Percentiles rank a stretch among this genome's conserved stretches.
Evolutionary conservation across 2,329 filamentous ascomycete genomes (phyloP).

Genomic region (Penicillium sp.): DNA sequence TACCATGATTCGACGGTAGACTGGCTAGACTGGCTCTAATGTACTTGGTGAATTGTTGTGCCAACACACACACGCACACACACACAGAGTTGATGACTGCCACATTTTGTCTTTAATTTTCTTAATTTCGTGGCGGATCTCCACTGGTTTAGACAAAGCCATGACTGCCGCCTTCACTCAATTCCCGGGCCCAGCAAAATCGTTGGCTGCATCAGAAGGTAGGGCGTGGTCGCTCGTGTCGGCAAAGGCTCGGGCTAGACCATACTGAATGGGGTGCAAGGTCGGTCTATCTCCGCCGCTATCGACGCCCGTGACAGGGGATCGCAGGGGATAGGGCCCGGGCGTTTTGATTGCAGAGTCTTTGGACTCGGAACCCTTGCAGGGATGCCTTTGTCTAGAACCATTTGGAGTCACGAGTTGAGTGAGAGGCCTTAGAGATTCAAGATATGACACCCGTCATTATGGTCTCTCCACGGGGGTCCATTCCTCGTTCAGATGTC

Average conservation of each 20-base stretch:
- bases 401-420: too few species aligned
- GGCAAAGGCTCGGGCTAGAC: background rate
- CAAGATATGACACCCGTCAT: background rate
- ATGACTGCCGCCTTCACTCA: background rate
- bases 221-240: background rate
- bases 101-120: background rate
- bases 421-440: too few species aligned
- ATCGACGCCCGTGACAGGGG: slow-evolving; percentile 1
- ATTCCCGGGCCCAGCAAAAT: background rate
- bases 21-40: too few species aligned
- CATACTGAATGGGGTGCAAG: background rate
- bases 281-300: slow-evolving; percentile 5
- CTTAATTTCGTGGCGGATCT: background rate
- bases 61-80: too few species aligned
- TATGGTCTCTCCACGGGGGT: background rate
- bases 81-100: too few species aligned
- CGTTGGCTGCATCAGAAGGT: background rate
- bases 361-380: background rate
- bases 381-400: background rate
- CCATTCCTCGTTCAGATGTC: background rate
- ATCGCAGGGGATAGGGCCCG: background rate
- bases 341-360: background rate
- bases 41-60: too few species aligned
- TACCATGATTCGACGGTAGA: too few species aligned
- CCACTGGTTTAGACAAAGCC: background rate